Evolutionary conservation across 1,139 yeast genomes (phyloP), one percentile per base, ranked within the genome.

Genomic region (Tardiomyces blankii): DNA sequence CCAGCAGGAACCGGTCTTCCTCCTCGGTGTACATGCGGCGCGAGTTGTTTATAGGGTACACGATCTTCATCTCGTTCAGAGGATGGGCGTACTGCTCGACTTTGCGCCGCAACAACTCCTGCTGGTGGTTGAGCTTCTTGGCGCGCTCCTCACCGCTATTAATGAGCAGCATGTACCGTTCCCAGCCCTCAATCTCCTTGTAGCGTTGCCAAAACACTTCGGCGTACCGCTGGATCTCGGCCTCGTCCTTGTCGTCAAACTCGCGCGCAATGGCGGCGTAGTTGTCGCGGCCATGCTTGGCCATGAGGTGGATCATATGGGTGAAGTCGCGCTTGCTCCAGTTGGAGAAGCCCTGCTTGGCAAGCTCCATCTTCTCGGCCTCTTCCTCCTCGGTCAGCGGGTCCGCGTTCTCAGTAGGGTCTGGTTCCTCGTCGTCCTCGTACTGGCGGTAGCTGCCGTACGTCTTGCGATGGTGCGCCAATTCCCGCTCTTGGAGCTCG

Each of bases 321-420:
- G 91, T 78, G 60, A 91, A 87, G 59, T 91, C 98, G 49, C 97
- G 75, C 61, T 89, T 77, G 7, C 87, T 74, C 96, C 97, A 91
- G 49, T 71, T 72, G 40, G 76, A 74, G 64, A 87, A 91, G 2
- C 95, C 88, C 52, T 80, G 72, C 2, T 67, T 70, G 11, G 85
- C 66, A 32, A 82, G 68, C 50, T 73, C 62, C 45, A 79, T 78
- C 61, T 88, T 89, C 51, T 73, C 70, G 41, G 67, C 70, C 41
- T 72, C 71, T 57, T 91, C 96, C 49, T 81, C 94, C 44, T 77
- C 87, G 0, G 91, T 80, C 47, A 88, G 71, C 1, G 91, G 89
- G 42, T 68, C 74, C 0, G 85, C 89, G 12, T 68, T 65, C 40
- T 70, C 69, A 54, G 73, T 78, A 27, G 78, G 70, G 49, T 76